These are phyloP conservation scores for Biscogniauxia marginata DNA, from an alignment of 2,329 filamentous ascomycete species.

Conservation along the genomic window DNA sequence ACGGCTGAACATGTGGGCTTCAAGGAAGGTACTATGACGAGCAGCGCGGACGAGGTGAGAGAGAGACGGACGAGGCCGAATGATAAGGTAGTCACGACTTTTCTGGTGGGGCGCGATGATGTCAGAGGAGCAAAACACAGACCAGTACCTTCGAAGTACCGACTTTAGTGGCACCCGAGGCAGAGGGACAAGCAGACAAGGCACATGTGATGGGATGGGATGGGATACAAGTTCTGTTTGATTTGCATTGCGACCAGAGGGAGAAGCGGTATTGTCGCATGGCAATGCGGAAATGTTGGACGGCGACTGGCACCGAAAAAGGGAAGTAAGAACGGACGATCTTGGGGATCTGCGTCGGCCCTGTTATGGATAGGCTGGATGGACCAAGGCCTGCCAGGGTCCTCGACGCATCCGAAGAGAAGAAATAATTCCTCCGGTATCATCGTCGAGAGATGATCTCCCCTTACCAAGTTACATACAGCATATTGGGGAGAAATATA, in stretches of 20 bases:
- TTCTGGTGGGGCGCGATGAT: conserved; percentile 24
- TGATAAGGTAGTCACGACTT: neutral
- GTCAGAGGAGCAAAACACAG: conserved; percentile 19
- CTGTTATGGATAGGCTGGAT: conserved; percentile 18
- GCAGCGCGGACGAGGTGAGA: neutral
- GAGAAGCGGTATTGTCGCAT: neutral
- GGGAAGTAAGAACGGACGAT: conserved; percentile 9
- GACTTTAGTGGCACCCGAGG: neutral
- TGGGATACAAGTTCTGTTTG: neutral
- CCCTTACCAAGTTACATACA: too few relatives aligned
- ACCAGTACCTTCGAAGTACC: neutral
- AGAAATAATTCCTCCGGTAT: neutral
- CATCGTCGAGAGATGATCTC: neutral
- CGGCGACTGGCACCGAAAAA: conserved; percentile 1
- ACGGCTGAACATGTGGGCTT: too few relatives aligned
- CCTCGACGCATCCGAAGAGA: neutral
- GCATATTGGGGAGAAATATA: neutral
- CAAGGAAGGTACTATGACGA: too few relatives aligned
- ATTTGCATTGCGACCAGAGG: neutral
- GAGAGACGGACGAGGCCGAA: neutral
- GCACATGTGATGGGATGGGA: neutral
- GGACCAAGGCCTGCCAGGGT: neutral
- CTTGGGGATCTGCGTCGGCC: conserved; percentile 19
- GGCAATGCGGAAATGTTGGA: conserved; percentile 1
- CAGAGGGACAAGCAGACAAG: conserved; percentile 7